These are phyloP conservation scores for Conticribra weissflogii DNA, from an alignment of 108 stramenopile species.

Conservation along the genomic window DNA sequence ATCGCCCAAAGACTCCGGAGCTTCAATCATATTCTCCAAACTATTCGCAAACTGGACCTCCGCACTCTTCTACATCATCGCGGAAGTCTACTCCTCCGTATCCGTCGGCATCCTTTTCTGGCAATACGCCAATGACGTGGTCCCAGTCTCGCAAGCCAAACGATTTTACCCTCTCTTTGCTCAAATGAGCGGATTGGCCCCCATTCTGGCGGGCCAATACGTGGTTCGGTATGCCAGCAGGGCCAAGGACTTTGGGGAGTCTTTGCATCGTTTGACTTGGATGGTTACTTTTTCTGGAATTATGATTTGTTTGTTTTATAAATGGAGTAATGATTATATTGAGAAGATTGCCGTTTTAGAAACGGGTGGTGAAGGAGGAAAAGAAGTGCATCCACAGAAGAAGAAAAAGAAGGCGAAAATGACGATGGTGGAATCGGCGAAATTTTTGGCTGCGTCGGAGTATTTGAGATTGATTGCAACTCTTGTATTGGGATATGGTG, in stretches of 20 bases:
- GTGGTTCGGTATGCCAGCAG: slow-evolving; percentile 81
- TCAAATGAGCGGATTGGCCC: slow-evolving; percentile 92
- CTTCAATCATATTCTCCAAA: slow-evolving; percentile 76
- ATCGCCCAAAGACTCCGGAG: slow-evolving; percentile 48
- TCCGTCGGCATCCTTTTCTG: slow-evolving; percentile 97
- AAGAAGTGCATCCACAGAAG: slow-evolving; percentile 14
- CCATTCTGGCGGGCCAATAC: slow-evolving; percentile 90
- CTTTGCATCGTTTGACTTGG: slow-evolving; percentile 77
- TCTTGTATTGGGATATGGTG: slow-evolving; percentile 91
- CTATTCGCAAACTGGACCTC: slow-evolving; percentile 92
- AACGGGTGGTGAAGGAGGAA: slow-evolving; percentile 3
- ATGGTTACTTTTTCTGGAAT: slow-evolving; percentile 77
- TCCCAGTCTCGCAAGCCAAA: slow-evolving; percentile 89
- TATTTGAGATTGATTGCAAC: slow-evolving; percentile 91
- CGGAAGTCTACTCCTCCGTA: slow-evolving; percentile 94
- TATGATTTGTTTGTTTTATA: slow-evolving; percentile 85
- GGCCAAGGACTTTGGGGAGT: slow-evolving; percentile 75
- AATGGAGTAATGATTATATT: slow-evolving; percentile 62
- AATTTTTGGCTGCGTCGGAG: slow-evolving; percentile 87
- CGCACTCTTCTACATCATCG: slow-evolving; percentile 91
- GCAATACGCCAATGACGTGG: slow-evolving; percentile 97
- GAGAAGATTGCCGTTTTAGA: slow-evolving; percentile 52
- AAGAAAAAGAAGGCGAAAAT: slow-evolving; percentile 88
- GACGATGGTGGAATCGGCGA: slow-evolving; percentile 84
- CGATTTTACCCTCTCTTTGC: slow-evolving; percentile 96